Evolutionary conservation across 228 moss, liverwort and hornwort species (phyloP).

Genomic region (Sphagnum magellanicum): DNA sequence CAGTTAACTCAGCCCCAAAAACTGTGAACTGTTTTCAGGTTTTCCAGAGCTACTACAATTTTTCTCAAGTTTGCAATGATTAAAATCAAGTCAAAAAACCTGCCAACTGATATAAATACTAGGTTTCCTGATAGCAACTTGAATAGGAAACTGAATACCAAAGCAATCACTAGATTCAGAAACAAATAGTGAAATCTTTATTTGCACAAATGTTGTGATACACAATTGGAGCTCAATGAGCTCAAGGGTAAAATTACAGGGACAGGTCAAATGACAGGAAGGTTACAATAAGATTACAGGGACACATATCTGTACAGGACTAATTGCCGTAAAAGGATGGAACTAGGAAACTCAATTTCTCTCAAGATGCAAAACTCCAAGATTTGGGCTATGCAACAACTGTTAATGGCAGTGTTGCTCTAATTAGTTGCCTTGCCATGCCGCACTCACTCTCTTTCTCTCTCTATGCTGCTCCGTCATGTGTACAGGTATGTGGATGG

Average conservation of each 20-base stretch:
- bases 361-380: conserved; percentile 50
- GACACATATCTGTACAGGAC: conserved; percentile 92
- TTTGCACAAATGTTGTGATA: conserved; percentile 96
- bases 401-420: conserved; percentile 16
- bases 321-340: conserved; percentile 73
- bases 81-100: no score
- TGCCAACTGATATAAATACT: no score
- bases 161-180: neutral
- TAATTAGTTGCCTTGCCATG: conserved; percentile 16
- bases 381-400: conserved; percentile 39
- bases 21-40: no score
- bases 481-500: conserved; percentile 63
- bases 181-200: conserved; percentile 31
- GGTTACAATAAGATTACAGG: conserved; percentile 93
- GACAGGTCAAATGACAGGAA: conserved; percentile 33
- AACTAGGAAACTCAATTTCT: conserved; percentile 57
- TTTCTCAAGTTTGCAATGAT: no score
- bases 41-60: no score
- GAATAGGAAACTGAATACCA: no score
- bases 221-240: conserved; percentile 62
- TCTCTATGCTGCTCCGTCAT: conserved; percentile 54
- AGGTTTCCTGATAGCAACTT: no score
- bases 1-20: no score
- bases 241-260: conserved; percentile 77
- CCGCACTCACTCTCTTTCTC: conserved; percentile 10